Base-by-base conservation (phyloP, 1,139 yeast genomes). In the Meyerozyma carpophila region DNA sequence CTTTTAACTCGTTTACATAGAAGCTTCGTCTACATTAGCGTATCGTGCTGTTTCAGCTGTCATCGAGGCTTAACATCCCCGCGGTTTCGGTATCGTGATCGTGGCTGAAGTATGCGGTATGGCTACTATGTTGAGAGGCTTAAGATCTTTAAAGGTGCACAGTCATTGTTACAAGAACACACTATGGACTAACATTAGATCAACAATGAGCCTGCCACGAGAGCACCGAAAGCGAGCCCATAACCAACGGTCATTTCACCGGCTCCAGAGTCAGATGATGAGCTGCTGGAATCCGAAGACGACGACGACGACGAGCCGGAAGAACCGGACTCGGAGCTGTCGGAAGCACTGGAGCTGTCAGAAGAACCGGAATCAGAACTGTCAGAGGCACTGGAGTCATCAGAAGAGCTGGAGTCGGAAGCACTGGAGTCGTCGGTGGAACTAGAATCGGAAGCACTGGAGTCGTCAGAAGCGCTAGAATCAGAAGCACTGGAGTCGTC, bases 201-300 rank as follows among this genome's bases (percentile, higher is more conserved):
- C 40, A 37, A 37, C 13, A 37, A 16, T 11, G 40, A 25, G 11
- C 40, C 40, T 4, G 40, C 40, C 14, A 11, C 32, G n/a, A 37
- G 28, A 8, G 39, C 39, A 13, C 28, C 31, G 13, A 37, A 24
- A 14, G 31, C 39, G 25, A 37, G 31, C 5, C 39, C 40, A 26
- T 25, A 37, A 14, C 32, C 40, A 8, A 27, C 26, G n/a, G 32
- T 11, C 21, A 11, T 27, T 7, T 27, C 13, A 32, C 32, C 18
- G 4, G 32, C 16, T 14, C 32, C 40, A 27, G 32, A 11, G 20
- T 6, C 32, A 27, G 40, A 13, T 8, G 40, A 25, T 11, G 32
- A 13, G 9, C n/a, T 10, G 11, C 27, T 11, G 5, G 32, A 25
- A 4, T 6, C 21, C 5, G 32, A 26, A 27, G 40, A 37, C 20